Evolutionary conservation across 2,329 filamentous ascomycete genomes (phyloP), one percentile per base, ranked within the genome.

Genomic region (Cladophialophora psammophila): DNA sequence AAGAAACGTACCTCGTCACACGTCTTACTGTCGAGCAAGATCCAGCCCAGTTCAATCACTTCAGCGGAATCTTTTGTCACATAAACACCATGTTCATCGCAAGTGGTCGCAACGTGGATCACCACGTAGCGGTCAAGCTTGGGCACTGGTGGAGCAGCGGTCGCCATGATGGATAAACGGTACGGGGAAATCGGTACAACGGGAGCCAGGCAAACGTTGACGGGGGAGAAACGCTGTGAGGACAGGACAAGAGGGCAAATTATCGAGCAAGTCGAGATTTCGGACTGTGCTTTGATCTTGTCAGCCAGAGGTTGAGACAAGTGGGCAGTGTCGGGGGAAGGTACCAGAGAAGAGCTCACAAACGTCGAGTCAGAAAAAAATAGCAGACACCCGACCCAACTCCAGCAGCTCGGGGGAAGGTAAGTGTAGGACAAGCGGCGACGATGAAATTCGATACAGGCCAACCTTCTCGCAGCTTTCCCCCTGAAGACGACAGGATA

Each of bases 41-140:
- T 97, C 95, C 95, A 99, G 71, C 94, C 95, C 78, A 99, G 87
- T 87, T 99, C 95, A 80, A 99, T 99, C 73, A 99, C 95, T 84
- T 99, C 95, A 70, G 95, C 95, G 67, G 95, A 98, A 82, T 99
- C 95, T 83, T 98, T 98, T 68, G 95, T 99, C 67, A 99, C 95
- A 81, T 99, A 99, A 72, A 99, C 95, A 71, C 95, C 95, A 82
- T 99, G 95, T 81, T 99, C 95, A 80, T 99, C 95, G 82, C 95
- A 99, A 74, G 95, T 99, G 40, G 95, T 99, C 71, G 95, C 95
- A 77, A 98, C 94, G 81, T 99, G 95, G 79, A 98, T 97, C 77
- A 99, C 92, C 73, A 97, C 91, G 82, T 97, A 99, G 80, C 94
- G 92, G 84, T 99, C 95, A 81, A 97, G 88, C 82, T 91, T 91